Evolutionary conservation across 2,329 filamentous ascomycete species (phyloP).

Genomic region (Pseudogymnoascus sp.): DNA sequence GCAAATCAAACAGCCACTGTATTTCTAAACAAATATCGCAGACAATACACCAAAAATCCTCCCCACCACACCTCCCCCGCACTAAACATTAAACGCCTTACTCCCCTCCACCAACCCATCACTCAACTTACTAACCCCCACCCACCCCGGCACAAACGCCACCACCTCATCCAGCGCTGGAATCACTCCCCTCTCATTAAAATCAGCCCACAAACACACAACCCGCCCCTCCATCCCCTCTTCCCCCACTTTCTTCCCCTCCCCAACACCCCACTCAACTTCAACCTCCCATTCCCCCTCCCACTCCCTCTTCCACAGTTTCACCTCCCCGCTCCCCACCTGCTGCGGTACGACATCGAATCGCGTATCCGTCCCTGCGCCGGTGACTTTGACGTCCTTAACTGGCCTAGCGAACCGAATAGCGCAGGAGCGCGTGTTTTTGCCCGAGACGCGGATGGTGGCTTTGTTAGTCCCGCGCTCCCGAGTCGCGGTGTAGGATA

Average conservation of each 20-base stretch:
- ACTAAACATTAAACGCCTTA: constrained; percentile 43
- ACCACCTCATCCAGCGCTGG: constrained; percentile 75
- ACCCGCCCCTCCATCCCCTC: constrained; percentile 52
- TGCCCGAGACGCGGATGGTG: constrained; percentile 56
- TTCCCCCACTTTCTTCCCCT: constrained; percentile 26
- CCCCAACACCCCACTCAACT: constrained; percentile 47
- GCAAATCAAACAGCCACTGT: no score
- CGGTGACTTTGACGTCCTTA: constrained; percentile 53
- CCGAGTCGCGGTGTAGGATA: constrained; percentile 54
- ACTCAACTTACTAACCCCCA: constrained; percentile 61
- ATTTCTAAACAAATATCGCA: no score
- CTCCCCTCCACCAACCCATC: constrained; percentile 77
- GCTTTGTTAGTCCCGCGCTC: constrained; percentile 40
- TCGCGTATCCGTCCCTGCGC: constrained; percentile 51
- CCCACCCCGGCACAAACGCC: constrained; percentile 72
- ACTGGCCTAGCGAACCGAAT: constrained; percentile 64
- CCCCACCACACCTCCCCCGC: no score
- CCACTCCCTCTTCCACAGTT: constrained; percentile 79
- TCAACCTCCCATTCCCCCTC: constrained; percentile 63
- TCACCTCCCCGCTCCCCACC: constrained; percentile 56
- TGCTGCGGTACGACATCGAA: constrained; percentile 53
- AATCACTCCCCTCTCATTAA: constrained; percentile 60
- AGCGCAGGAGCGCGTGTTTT: constrained; percentile 71
- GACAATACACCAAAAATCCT: no score
- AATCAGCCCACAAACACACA: constrained; percentile 81